Evolutionary conservation across 2,329 filamentous ascomycete genomes (phyloP).

Genomic region (Stagonosporopsis vannaccii): DNA sequence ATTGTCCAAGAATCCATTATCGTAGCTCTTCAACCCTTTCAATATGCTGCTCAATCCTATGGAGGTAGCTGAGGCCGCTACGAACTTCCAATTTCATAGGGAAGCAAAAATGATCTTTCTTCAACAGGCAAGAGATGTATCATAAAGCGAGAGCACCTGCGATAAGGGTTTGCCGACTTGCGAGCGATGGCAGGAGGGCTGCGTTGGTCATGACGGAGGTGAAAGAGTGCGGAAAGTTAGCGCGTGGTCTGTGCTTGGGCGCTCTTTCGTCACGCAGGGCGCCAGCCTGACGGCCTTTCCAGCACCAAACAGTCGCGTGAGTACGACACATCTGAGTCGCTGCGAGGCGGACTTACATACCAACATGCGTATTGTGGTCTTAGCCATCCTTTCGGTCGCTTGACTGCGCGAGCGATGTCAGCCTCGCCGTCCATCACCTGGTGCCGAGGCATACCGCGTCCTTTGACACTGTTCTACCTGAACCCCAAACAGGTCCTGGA

Average conservation of each 20-base stretch:
- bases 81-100: neutral
- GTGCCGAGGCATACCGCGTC: neutral
- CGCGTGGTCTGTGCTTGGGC: constrained; percentile 10
- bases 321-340: neutral
- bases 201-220: neutral
- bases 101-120: too few relatives aligned
- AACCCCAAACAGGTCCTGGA: neutral
- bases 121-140: too few relatives aligned
- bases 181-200: neutral
- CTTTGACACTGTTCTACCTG: too few relatives aligned
- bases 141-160: too few relatives aligned
- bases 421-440: neutral
- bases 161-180: neutral
- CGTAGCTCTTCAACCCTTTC: neutral
- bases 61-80: neutral
- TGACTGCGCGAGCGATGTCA: neutral
- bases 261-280: neutral
- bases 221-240: neutral
- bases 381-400: neutral
- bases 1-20: neutral
- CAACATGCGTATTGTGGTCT: neutral
- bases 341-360: neutral
- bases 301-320: constrained; percentile 2
- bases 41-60: neutral
- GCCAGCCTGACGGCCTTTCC: constrained; percentile 3